phyloP scores from a whole-genome alignment of 208 protist species.

The Herpetomonas tarakana region DNA sequence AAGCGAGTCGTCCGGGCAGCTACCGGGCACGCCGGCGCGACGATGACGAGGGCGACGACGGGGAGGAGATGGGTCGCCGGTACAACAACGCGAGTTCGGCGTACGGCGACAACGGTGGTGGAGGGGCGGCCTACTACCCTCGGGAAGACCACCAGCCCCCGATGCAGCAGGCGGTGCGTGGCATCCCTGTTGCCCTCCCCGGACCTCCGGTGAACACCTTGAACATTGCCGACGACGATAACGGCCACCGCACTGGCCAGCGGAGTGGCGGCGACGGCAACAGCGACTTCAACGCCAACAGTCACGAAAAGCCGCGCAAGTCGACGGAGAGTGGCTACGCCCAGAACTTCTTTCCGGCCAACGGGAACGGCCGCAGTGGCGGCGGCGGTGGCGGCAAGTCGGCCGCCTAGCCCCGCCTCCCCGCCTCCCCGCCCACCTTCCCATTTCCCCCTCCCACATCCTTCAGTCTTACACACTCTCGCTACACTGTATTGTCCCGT shows the following conservation, averaged over 20 bases:
- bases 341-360: no score
- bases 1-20: neutral
- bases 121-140: neutral
- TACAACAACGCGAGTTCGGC: neutral
- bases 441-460: no score
- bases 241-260: neutral
- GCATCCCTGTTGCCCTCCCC: neutral
- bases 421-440: no score
- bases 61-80: neutral
- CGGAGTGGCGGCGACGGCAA: no score
- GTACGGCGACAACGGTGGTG: neutral
- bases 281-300: no score
- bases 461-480: no score
- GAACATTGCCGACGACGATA: neutral
- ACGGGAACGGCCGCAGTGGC: neutral
- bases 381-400: neutral
- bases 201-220: constrained; percentile 1
- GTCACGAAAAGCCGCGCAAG: no score
- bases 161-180: neutral
- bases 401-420: no score
- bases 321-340: no score
- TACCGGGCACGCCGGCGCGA: neutral
- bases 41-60: neutral
- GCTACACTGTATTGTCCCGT: no score
- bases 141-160: neutral